Evolutionary conservation across 2,329 filamentous ascomycete genomes (phyloP).

Genomic region (Fusarium nygamai): DNA sequence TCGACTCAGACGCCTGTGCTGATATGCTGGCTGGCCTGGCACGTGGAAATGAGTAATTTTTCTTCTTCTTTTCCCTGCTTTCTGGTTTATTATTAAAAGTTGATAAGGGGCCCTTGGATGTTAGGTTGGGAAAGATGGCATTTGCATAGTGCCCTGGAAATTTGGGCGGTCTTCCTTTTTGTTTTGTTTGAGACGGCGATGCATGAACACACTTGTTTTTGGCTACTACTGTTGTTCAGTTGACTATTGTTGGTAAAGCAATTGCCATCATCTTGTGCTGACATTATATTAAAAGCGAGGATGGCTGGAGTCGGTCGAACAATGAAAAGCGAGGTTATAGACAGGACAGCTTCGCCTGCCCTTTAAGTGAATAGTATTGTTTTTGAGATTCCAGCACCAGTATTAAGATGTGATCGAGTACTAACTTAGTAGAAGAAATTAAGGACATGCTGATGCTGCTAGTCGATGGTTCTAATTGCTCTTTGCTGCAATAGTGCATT

Average conservation of each 20-base stretch:
- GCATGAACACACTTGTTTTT: neutral
- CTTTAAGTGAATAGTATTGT: neutral
- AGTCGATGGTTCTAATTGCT: neutral
- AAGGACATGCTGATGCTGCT: neutral
- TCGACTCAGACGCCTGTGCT: neutral
- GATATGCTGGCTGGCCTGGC: slow-evolving; percentile 14
- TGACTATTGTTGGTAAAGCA: neutral
- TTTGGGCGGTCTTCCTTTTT: slow-evolving; percentile 1
- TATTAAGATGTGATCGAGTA: slow-evolving; percentile 19
- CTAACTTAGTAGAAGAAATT: neutral
- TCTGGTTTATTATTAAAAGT: slow-evolving; percentile 9
- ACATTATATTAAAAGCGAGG: slow-evolving; percentile 27
- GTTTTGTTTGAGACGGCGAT: neutral
- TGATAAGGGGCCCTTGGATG: slow-evolving; percentile 18
- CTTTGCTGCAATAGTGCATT: neutral
- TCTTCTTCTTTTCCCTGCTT: neutral
- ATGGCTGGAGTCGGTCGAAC: slow-evolving; percentile 31
- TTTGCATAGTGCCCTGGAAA: slow-evolving; percentile 31
- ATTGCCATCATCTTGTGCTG: neutral
- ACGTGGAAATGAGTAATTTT: neutral
- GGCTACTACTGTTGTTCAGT: slow-evolving; percentile 9
- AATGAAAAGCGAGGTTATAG: slow-evolving; percentile 37
- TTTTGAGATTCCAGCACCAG: slow-evolving; percentile 4
- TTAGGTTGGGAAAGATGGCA: slow-evolving; percentile 31
- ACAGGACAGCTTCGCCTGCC: slow-evolving; percentile 27